Base-by-base conservation (phyloP, 345 rosid genomes). In the Punica granatum region DNA sequence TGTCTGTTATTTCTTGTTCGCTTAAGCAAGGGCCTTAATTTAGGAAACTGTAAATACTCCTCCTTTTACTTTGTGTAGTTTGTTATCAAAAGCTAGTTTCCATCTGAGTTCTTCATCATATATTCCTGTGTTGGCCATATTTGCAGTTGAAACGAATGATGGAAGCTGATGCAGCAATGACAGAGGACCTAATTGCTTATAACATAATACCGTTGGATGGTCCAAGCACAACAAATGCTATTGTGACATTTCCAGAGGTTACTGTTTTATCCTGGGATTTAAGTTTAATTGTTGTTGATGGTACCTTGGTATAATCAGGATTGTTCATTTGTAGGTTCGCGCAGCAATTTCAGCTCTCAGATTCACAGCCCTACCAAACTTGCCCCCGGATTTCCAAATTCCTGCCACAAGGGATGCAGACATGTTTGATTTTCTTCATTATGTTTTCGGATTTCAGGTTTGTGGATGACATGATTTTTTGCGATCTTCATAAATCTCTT, bases 361-460 rank as follows among this genome's bases (percentile, higher is more conserved):
- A 73, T 85, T 78, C 59, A 70, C 74, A 68, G 96, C 73, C 64
- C 77, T 94, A 77, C 96, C 99, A 36, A 77, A 75, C 39, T 70
- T 94, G 80, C 92, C 97, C 31, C 79, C 65, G 19, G 90, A 89
- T 74, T 89, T 88, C 72, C 61, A 86, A 58, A 49, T 89, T 76
- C 92, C 99, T 7, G 75, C 84, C 16, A 74, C 88, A 48, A 88
- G 99, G 78, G 77, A 54, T 71, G 81, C 83, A 65, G 99, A 94
- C 75, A 79, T 89, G 80, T 78, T 94, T 61, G 97, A 94, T 84
- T 88, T 91, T 80, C 85, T 94, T 71, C 97, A 94, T 59, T 86
- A 75, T 63, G 79, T 85, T 74, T 94, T 94, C 73, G 99, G 99
- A 31, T 94, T 94, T 82, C 98, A 93, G 96, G 98, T 93, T 76